Evolutionary conservation across 2,329 filamentous ascomycete genomes (phyloP), one percentile per base, ranked within the genome.

Genomic region (Fusarium veterinarium): DNA sequence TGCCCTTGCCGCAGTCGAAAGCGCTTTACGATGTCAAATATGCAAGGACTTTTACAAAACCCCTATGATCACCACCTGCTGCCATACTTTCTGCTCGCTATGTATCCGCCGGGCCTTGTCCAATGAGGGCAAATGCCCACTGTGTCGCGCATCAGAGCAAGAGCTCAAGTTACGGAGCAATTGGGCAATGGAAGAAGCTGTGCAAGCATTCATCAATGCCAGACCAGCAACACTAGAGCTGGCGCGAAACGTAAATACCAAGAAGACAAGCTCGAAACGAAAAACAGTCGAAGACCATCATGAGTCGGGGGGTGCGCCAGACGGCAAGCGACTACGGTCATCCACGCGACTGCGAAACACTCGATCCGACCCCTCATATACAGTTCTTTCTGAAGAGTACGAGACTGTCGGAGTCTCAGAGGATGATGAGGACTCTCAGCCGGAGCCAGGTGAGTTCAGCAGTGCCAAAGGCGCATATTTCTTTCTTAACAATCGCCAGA

Each of bases 21-120:
- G 92, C 67, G 91, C 95, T 6, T 87, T 99, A 25, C 93, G 96
- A 76, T 99, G 96, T 83, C 94, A 98, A 82, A 93, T 99, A 67
- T 99, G 96, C 89, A 98, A 98, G 81, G 97, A 99, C 81, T 97
- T 98, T 83, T 98, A 93, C 84, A 91, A 91, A 69, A 97, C 95
- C 56, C 96, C 96, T 0, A 96, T 99, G 89, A 92, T 98, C 71
- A 99, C 96, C 2, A 93, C 93, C 3, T 99, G 96, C 84, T 93
- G 91, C 60, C 96, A 99, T 80, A 98, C 96, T 0, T 99, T 99
- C 79, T 99, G 96, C 86, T 98, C 95, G 11, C 85, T 97, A 60
- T 99, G 96, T 81, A 98, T 99, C 80, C 92, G 96, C 35, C 89
- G 95, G 71, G 94, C 93, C 68, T 87, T 99, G 2, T 91, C 92